A percentile compares a stretch with the other conserved stretches of the same genome.
phyloP scores from a whole-genome alignment of 2,329 filamentous ascomycete genomes.

The Metarhizium brunneum region DNA sequence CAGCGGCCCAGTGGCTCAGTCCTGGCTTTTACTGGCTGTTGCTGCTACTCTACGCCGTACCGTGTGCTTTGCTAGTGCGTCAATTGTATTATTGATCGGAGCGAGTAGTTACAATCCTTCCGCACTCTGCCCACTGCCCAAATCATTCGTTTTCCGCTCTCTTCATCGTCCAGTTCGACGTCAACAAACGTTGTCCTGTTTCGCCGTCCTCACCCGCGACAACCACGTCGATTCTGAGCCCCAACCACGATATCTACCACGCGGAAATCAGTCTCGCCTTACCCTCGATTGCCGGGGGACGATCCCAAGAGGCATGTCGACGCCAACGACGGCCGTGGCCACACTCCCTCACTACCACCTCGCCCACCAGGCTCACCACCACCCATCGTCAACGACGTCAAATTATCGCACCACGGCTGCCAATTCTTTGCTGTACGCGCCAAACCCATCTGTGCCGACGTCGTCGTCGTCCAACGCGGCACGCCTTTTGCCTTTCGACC shows the following conservation, averaged over 20 bases:
- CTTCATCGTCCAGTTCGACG: not conserved
- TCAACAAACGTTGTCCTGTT: not conserved
- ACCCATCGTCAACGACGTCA: constrained; percentile 2
- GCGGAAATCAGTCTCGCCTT: not conserved
- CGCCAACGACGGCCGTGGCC: constrained; percentile 67
- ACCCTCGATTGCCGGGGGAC: constrained; percentile 3
- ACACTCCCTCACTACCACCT: constrained; percentile 55
- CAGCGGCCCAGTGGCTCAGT: too few species aligned
- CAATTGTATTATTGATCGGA: too few species aligned
- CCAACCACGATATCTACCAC: not conserved
- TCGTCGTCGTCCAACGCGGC: constrained; percentile 16
- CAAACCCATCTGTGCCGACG: constrained; percentile 11
- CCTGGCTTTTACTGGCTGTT: too few species aligned
- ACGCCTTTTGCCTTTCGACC: constrained; percentile 18
- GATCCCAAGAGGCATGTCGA: constrained; percentile 52
- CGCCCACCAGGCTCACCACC: constrained; percentile 9
- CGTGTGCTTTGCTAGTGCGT: too few species aligned
- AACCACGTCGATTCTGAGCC: not conserved
- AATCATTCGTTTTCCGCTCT: not conserved
- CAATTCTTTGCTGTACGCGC: constrained; percentile 16
- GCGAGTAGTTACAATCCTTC: not conserved
- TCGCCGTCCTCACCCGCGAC: not conserved
- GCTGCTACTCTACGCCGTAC: too few species aligned
- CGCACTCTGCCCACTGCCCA: not conserved
- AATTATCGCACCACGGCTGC: constrained; percentile 21